phyloP scores from a whole-genome alignment of 306 rosid genomes.

The Gynostemma pentaphyllum region DNA sequence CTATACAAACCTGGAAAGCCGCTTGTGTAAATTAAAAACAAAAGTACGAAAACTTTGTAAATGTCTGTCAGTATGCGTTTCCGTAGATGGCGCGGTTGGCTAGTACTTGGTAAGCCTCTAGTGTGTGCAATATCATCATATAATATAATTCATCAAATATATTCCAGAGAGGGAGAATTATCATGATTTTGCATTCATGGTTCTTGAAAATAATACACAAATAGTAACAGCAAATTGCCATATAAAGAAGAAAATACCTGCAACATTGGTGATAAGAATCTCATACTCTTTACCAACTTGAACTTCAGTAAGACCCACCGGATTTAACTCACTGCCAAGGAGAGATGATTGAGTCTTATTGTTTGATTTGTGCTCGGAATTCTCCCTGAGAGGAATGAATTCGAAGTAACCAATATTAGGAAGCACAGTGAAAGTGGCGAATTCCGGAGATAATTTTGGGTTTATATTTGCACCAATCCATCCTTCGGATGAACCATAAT shows the following conservation, averaged over 20 bases:
- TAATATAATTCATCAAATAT: no score
- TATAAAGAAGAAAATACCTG: slow-evolving; percentile 37
- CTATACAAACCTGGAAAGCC: slow-evolving; percentile 58
- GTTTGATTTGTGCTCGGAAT: slow-evolving; percentile 10
- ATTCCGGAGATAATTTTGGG: slow-evolving; percentile 50
- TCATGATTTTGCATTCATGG: no score
- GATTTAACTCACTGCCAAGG: slow-evolving; percentile 22
- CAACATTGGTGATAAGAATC: slow-evolving; percentile 49
- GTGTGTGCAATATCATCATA: no score
- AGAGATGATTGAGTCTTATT: slow-evolving; percentile 6
- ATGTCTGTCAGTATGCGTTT: no score
- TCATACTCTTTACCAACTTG: slow-evolving; percentile 69
- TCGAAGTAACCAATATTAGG: slow-evolving; percentile 85
- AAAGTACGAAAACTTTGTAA: background rate
- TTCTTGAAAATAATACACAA: background rate
- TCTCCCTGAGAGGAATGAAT: slow-evolving; percentile 45
- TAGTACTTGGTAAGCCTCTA: no score
- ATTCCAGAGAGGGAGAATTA: no score
- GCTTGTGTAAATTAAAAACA: background rate
- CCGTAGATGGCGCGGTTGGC: no score
- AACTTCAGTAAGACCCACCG: slow-evolving; percentile 61
- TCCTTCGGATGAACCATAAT: slow-evolving; percentile 92
- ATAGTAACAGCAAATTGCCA: background rate
- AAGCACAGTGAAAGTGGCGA: slow-evolving; percentile 55
- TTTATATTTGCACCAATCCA: slow-evolving; percentile 77